Evolutionary conservation across 2,329 filamentous ascomycete species (phyloP), one percentile per base, ranked within the genome.

Genomic region (Akanthomyces lecanii): DNA sequence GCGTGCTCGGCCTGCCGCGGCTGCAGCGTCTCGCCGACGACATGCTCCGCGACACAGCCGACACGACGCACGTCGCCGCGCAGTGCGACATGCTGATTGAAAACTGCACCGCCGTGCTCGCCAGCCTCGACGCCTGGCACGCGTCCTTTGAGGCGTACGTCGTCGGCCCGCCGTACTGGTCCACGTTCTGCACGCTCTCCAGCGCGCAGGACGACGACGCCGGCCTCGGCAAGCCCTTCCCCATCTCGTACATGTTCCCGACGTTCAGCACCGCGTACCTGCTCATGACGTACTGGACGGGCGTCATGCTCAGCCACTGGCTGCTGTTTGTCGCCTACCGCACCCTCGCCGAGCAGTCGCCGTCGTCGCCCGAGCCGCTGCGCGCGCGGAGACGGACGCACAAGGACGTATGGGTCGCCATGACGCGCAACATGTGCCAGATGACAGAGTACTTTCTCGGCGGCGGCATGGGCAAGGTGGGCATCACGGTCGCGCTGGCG

Each of bases 211-310:
- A 63, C 47, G 63, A 63, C 47, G 56, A 52, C 25, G 36, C 48
- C 16, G 51, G 23, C 14, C 36, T 28, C 40, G 63, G 61, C 50
- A 63, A 63, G 61, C 53, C 62, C 11, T 65, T 63, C 25, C 64
- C 64, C 7, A 40, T 63, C 1, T 61, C 64, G 10, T 65, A 40
- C 25, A 23, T 28, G 8, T 65, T 60, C 36, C 42, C 61, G 10
- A 44, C 50, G 30, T 63, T 65, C 28, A 25, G 52, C 30, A 42
- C 57, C 8, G 50, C 48, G 18, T 63, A 65, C 30, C 18, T 65
- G 16, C 45, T 65, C 38, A 65, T 61, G 30, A 65, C 52, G 30
- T 65, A 63, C 61, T 65, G 64, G 64, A 45, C 38, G 16, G 64
- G 55, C 23, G 38, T 52, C 33, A 61, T 63, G 50, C 48, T 65